Conservation (phyloP, 768 basidiomycete species). For the Russula lepida region DNA sequence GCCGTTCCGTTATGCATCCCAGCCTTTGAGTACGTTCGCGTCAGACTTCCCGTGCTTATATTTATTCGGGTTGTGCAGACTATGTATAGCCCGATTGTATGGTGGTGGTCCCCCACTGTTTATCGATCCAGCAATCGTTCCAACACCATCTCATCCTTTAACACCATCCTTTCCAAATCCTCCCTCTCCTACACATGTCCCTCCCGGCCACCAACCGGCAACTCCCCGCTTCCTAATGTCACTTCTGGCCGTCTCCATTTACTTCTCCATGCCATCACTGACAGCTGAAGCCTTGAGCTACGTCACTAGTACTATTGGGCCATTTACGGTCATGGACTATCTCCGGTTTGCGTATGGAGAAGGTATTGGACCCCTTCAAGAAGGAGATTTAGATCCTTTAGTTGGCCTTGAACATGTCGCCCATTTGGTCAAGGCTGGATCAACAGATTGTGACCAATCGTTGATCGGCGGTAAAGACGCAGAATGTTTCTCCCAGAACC, state of each 20-base stretch:
- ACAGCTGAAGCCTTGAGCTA: slow-evolving; percentile 66
- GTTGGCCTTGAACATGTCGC: slow-evolving; percentile 67
- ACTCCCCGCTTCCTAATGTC: slow-evolving; percentile 78
- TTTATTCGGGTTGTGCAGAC: slow-evolving; percentile 34
- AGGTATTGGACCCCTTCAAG: slow-evolving; percentile 39
- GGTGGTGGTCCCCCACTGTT: slow-evolving; percentile 74
- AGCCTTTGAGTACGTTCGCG: slow-evolving; percentile 62
- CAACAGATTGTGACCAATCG: background rate
- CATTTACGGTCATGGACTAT: slow-evolving; percentile 67
- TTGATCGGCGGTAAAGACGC: background rate
- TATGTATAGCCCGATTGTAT: slow-evolving; percentile 82
- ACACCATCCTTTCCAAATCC: slow-evolving; percentile 49
- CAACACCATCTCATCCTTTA: slow-evolving; percentile 60
- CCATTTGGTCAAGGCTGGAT: slow-evolving; percentile 35
- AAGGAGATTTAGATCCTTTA: slow-evolving; percentile 48
- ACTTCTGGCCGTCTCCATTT: slow-evolving; percentile 78
- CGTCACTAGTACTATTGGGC: slow-evolving; percentile 68
- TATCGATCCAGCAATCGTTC: slow-evolving; percentile 54
- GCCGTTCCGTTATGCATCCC: slow-evolving; percentile 10
- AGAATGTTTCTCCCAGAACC: background rate
- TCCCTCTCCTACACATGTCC: slow-evolving; percentile 25
- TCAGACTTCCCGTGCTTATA: background rate
- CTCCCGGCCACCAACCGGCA: slow-evolving; percentile 58
- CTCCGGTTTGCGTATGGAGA: slow-evolving; percentile 76
- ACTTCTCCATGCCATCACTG: slow-evolving; percentile 72